These are phyloP conservation scores for Neurospora sp. DNA, from an alignment of 495 filamentous ascomycete genomes.

Conservation along the genomic window DNA sequence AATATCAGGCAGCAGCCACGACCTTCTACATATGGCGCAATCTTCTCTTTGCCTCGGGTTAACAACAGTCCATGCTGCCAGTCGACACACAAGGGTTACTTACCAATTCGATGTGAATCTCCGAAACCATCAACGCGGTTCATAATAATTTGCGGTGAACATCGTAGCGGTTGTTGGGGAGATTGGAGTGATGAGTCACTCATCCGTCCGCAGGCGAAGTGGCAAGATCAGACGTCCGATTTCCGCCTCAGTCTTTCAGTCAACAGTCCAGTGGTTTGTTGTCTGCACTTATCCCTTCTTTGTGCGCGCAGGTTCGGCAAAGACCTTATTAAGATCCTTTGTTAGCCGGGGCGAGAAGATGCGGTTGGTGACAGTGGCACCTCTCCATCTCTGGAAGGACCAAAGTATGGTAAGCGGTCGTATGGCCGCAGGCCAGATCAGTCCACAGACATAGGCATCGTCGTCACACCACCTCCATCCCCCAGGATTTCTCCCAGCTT, in stretches of 20 bases:
- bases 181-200: not conserved
- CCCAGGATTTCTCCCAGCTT: conserved; percentile 55
- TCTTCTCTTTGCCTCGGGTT: not conserved
- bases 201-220: not conserved
- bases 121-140: not conserved
- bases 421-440: not conserved
- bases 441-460: conserved; percentile 10
- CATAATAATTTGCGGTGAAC: not conserved
- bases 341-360: not conserved
- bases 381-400: not conserved
- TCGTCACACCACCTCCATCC: conserved; percentile 3
- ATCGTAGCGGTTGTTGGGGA: not conserved
- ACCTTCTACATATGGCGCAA: not conserved
- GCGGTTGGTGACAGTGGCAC: not conserved
- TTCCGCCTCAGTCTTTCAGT: not conserved
- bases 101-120: not conserved
- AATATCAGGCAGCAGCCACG: not conserved
- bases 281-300: not conserved
- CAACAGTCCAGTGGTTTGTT: not conserved
- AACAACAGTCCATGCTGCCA: not conserved
- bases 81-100: not conserved
- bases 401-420: not conserved
- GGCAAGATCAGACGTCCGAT: not conserved
- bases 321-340: not conserved
- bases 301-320: not conserved